A percentile compares a stretch with the other conserved stretches of the same genome.
These are phyloP conservation scores for Hymenoscyphus occultus DNA, from an alignment of 2,329 filamentous ascomycete genomes.

Conservation along the genomic window DNA sequence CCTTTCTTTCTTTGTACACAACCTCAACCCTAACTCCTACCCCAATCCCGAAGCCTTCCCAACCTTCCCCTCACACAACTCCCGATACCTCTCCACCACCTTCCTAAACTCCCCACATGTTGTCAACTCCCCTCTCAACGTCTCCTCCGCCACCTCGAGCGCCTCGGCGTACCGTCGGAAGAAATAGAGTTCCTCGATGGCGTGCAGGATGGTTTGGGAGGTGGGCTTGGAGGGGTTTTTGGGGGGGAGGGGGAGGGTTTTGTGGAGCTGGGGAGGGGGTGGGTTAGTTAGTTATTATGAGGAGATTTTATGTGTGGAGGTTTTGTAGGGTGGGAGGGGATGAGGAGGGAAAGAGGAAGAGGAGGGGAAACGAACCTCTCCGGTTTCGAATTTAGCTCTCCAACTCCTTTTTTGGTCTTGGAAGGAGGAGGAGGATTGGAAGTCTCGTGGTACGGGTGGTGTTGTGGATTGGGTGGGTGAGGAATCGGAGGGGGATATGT, in stretches of 20 bases:
- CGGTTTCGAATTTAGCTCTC: constrained; percentile 32
- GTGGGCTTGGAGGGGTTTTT: constrained; percentile 32
- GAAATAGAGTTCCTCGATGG: constrained; percentile 37
- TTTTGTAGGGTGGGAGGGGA: neutral
- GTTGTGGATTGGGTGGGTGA: constrained; percentile 11
- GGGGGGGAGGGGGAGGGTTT: constrained; percentile 29
- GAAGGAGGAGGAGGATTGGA: constrained; percentile 30
- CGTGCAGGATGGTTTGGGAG: constrained; percentile 33
- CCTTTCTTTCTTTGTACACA: too few relatives aligned
- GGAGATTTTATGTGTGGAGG: too few relatives aligned
- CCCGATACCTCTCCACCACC: constrained; percentile 26
- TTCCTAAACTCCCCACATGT: constrained; percentile 24
- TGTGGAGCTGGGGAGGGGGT: constrained; percentile 26
- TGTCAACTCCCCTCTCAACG: constrained; percentile 26
- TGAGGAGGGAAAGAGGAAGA: too few relatives aligned
- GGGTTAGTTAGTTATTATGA: neutral
- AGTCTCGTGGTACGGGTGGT: constrained; percentile 33
- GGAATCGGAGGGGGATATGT: constrained; percentile 41
- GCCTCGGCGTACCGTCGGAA: constrained; percentile 32
- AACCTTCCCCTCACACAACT: constrained; percentile 24
- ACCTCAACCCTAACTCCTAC: too few relatives aligned
- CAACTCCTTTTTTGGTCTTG: constrained; percentile 26
- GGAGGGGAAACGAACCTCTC: constrained; percentile 25
- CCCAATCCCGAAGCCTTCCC: neutral
- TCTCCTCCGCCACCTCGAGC: constrained; percentile 17